These are phyloP conservation scores for Epichloe gansuensis DNA, from an alignment of 2,329 filamentous ascomycete species.

Conservation along the genomic window DNA sequence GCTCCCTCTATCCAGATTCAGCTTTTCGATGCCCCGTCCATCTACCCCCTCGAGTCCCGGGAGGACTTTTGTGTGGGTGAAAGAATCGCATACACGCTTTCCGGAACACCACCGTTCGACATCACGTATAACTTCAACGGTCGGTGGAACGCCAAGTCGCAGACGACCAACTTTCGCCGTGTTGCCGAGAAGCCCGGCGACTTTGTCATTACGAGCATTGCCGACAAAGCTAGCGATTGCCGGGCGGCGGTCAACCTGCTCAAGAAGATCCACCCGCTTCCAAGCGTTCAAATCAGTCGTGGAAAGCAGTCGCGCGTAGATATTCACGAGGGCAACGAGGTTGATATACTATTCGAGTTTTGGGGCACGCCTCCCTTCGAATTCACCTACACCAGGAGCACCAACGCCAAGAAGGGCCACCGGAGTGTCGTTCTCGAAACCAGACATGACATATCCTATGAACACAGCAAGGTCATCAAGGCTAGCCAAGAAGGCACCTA, in stretches of 20 bases:
- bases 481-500: conserved; percentile 93
- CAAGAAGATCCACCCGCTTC: conserved; percentile 82
- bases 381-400: conserved; percentile 89
- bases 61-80: conserved; percentile 92
- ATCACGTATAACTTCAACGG: conserved; percentile 85
- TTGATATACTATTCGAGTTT: conserved; percentile 89
- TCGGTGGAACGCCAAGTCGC: conserved; percentile 64
- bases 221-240: conserved; percentile 81
- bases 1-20: conserved; percentile 75
- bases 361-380: conserved; percentile 93
- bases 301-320: conserved; percentile 72
- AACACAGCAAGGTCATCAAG: conserved; percentile 67
- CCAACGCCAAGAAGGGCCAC: conserved; percentile 69
- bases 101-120: conserved; percentile 83
- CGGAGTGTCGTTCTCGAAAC: conserved; percentile 78
- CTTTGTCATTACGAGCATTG: conserved; percentile 76
- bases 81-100: conserved; percentile 80
- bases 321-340: conserved; percentile 92
- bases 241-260: conserved; percentile 64
- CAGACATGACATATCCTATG: conserved; percentile 71
- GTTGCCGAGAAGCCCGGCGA: conserved; percentile 83
- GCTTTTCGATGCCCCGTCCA: conserved; percentile 84
- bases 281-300: conserved; percentile 78
- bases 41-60: conserved; percentile 73
- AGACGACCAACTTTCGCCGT: conserved; percentile 76